Evolutionary conservation across 1,284 basidiomycete genomes (phyloP).

Genomic region (Boletus putidus): DNA sequence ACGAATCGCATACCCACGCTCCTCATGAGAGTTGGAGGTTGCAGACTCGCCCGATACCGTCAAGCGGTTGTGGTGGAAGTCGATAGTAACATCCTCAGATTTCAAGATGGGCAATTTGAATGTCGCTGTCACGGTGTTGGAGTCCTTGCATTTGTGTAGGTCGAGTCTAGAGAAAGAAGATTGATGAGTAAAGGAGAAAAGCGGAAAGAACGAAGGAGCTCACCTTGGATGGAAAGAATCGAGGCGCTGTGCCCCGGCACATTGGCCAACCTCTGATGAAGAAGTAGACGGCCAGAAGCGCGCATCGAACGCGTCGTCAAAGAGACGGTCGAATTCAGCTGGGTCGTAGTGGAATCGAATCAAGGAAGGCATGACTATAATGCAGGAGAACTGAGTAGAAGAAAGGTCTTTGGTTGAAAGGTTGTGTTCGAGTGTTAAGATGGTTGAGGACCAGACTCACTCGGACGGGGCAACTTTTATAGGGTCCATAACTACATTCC

Average conservation of each 20-base stretch:
- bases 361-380: slow-evolving; percentile 29
- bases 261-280: neutral
- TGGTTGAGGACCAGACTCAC: too few species aligned
- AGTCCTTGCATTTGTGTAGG: slow-evolving; percentile 41
- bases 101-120: slow-evolving; percentile 49
- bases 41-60: slow-evolving; percentile 43
- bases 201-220: fast-evolving
- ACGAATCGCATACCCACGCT: neutral
- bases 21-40: neutral
- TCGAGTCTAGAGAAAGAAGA: slow-evolving; percentile 41
- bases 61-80: slow-evolving; percentile 44
- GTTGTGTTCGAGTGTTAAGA: too few species aligned
- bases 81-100: slow-evolving; percentile 43
- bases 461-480: too few species aligned
- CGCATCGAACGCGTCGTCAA: slow-evolving; percentile 38
- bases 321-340: slow-evolving; percentile 47
- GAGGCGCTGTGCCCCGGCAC: neutral
- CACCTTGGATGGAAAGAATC: slow-evolving; percentile 8
- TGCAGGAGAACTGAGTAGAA: neutral
- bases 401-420: too few species aligned
- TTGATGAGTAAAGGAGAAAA: neutral
- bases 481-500: too few species aligned
- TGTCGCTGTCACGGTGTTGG: slow-evolving; percentile 44
- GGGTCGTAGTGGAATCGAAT: slow-evolving; percentile 45
- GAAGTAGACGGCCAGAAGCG: neutral